Base-by-base conservation (phyloP, 495 filamentous ascomycete genomes). In the Tuber calosporum region DNA sequence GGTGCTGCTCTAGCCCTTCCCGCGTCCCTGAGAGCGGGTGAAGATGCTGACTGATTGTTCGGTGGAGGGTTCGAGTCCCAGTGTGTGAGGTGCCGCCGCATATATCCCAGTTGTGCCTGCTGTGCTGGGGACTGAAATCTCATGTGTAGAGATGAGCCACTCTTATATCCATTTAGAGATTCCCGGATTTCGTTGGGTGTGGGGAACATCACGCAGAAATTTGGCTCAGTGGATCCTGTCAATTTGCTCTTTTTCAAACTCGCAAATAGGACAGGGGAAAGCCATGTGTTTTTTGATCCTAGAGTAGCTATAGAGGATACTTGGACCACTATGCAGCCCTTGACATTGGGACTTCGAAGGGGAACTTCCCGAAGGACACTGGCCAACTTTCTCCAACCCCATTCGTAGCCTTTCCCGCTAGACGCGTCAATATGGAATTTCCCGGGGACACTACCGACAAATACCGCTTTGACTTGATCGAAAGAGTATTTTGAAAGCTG, bases 291-390 rank as follows among this genome's bases (percentile, higher is more conserved):
- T 37, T 85, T 90, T 67, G 85, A 85, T 3, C 93, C 92, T 0
- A 97, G 85, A 1, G 92, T 91, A 8, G 92, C 93, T 36, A 97
- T 89, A 19, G 92, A 96, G 1, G 93, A 96, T 36, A 94, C 84
- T 76, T 97, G 93, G 1, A 88, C 82, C 4, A 92, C 88, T 69
- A 97, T 87, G 53, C 90, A 87, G 17, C 82, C 53, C 20, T 30
- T 26, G 53, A 4, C 26, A 30, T 62, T 11, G 38, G 22, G 39
- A 80, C 70, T 58, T 40, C 37, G 79, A 79, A 82, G 71, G 15
- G 87, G 85, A 4, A 95, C 84, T 3, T 80, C 82, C 5, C 82
- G 81, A n/a, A 96, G 83, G 5, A 88, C 83, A 71, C 88, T 85
- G 71, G 86, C 86, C 38, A 97, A 77, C 3, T 86, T 90, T 4